Conservation (phyloP, 2,329 filamentous ascomycete genomes). For the Exophiala sideris region DNA sequence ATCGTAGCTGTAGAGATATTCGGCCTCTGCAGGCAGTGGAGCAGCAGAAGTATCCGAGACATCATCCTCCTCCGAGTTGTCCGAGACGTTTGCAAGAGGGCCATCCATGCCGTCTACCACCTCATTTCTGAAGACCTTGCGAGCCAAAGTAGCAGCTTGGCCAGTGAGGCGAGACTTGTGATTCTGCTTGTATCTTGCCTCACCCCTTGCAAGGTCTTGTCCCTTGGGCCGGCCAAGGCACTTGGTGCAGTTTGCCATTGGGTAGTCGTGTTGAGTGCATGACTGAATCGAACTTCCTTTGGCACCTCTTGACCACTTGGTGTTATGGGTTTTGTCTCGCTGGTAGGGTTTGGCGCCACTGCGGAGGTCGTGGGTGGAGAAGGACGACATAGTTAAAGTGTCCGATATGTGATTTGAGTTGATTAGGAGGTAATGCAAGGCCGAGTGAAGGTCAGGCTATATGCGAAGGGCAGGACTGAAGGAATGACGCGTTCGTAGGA, state of each 20-base stretch:
- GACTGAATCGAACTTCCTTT: slow-evolving; percentile 12
- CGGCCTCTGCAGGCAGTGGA: slow-evolving; percentile 46
- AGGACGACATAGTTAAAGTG: slow-evolving; percentile 1
- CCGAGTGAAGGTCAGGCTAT: neutral
- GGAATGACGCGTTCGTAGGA: slow-evolving; percentile 14
- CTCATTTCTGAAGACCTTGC: slow-evolving; percentile 33
- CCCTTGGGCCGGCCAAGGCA: slow-evolving; percentile 23
- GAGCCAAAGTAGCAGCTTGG: slow-evolving; percentile 22
- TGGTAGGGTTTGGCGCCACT: slow-evolving; percentile 50
- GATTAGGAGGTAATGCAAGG: neutral
- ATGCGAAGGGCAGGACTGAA: neutral
- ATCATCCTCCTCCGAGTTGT: slow-evolving; percentile 34
- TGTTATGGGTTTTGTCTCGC: slow-evolving; percentile 38
- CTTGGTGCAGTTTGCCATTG: slow-evolving; percentile 21
- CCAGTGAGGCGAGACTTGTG: slow-evolving; percentile 16
- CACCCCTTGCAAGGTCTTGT: slow-evolving; percentile 8
- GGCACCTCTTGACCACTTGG: slow-evolving; percentile 40
- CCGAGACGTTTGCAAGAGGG: slow-evolving; percentile 20
- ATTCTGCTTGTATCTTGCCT: slow-evolving; percentile 14
- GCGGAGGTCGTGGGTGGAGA: slow-evolving; percentile 47
- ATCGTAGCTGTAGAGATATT: slow-evolving; percentile 55
- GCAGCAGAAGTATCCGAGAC: slow-evolving; percentile 41
- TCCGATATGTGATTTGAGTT: neutral
- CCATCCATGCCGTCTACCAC: slow-evolving; percentile 35
- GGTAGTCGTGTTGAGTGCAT: slow-evolving; percentile 18